Percentiles rank a stretch among this genome's conserved stretches.
These are phyloP conservation scores for Bondarzewia mesenterica DNA, from an alignment of 1,284 basidiomycete species.

Conservation along the genomic window DNA sequence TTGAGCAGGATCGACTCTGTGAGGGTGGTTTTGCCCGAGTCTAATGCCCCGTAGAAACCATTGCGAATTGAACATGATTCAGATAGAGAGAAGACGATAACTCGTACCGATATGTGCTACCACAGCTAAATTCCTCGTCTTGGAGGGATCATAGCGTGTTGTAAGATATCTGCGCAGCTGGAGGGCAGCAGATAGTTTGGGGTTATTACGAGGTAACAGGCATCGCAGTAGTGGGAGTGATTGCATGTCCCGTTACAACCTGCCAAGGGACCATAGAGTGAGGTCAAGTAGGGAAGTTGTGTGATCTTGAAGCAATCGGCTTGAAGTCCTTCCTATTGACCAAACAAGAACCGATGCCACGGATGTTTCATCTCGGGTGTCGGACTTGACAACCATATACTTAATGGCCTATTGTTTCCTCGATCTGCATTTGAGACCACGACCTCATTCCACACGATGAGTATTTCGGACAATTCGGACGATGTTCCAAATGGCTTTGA, in stretches of 20 bases:
- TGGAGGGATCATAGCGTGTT: conserved; percentile 31
- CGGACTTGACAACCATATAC: too few relatives aligned
- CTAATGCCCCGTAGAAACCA: conserved; percentile 30
- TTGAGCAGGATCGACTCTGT: conserved; percentile 82
- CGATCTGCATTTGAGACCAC: neutral
- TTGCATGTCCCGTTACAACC: neutral
- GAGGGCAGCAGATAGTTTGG: neutral
- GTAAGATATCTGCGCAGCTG: conserved; percentile 23
- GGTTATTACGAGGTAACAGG: conserved; percentile 10
- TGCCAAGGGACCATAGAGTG: too few relatives aligned
- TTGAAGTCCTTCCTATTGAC: too few relatives aligned
- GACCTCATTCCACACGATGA: conserved; percentile 8
- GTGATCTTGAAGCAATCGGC: too few relatives aligned
- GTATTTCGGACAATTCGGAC: conserved; percentile 3
- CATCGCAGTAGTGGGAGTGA: neutral
- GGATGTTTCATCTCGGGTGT: too few relatives aligned
- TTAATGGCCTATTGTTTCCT: conserved; percentile 8
- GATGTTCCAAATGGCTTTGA: conserved; percentile 31
- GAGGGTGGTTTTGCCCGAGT: conserved; percentile 87
- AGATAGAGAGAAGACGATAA: conserved; percentile 6
- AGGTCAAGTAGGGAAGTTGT: too few relatives aligned
- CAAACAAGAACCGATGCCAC: too few relatives aligned
- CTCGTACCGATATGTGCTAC: conserved; percentile 75
- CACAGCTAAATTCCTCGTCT: conserved; percentile 70
- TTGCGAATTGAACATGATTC: too few relatives aligned